Conservation (phyloP, 352 stramenopile species). For the Pseudoperonospora humuli region DNA sequence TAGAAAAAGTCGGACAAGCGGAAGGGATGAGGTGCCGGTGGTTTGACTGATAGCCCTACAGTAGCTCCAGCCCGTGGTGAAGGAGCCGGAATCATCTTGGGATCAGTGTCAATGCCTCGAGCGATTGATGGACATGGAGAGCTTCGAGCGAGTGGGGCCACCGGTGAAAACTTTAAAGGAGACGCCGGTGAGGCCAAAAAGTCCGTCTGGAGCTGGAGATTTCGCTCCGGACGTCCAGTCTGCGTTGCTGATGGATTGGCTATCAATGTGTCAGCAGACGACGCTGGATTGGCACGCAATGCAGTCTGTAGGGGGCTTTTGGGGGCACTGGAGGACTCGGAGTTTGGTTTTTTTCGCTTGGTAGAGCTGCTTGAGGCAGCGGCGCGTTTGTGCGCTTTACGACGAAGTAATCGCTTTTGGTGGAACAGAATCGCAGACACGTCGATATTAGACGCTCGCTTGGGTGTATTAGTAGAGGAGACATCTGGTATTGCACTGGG, state of each 20-base stretch:
- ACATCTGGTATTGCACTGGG: background rate
- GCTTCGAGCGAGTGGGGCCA: slow-evolving; percentile 18
- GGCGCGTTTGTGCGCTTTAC: slow-evolving; percentile 10
- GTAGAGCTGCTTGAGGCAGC: slow-evolving; percentile 10
- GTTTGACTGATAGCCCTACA: slow-evolving; percentile 1
- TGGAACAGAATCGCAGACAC: slow-evolving; percentile 20
- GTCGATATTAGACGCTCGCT: slow-evolving; percentile 5
- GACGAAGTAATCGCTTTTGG: slow-evolving; percentile 16
- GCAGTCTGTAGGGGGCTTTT: background rate
- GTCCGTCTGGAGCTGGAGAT: slow-evolving; percentile 31
- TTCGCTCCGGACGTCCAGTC: slow-evolving; percentile 10
- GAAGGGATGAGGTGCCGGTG: slow-evolving; percentile 40
- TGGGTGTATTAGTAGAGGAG: background rate
- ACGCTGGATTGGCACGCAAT: background rate
- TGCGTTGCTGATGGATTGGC: background rate
- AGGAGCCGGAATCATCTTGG: background rate
- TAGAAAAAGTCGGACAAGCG: slow-evolving; percentile 73
- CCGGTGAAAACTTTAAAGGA: slow-evolving; percentile 18
- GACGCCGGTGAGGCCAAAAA: slow-evolving; percentile 15
- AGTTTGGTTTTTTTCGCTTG: slow-evolving; percentile 14
- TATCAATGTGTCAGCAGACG: background rate
- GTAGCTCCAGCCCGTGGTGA: slow-evolving; percentile 2
- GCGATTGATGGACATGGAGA: slow-evolving; percentile 17
- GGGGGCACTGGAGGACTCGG: background rate
- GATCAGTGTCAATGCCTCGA: slow-evolving; percentile 7